A percentile compares a stretch with the other conserved stretches of the same genome.
These are phyloP conservation scores for Pyrus pyrifolia DNA, from an alignment of 306 rosid species.

Conservation along the genomic window DNA sequence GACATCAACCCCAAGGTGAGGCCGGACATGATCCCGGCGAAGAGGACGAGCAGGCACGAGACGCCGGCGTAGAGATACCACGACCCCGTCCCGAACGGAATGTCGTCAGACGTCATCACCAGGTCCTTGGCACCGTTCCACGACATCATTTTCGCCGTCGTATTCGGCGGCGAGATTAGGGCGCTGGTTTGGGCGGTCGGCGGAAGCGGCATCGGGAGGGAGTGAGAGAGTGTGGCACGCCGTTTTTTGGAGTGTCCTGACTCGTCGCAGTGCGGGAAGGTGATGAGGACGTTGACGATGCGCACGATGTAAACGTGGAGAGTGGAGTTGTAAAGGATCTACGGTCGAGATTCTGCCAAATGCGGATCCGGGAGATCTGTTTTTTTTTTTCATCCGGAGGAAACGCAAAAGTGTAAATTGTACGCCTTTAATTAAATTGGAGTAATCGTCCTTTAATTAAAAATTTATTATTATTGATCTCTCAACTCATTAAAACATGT, in stretches of 20 bases:
- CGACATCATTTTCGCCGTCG: not conserved
- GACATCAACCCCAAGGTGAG: constrained; percentile 86
- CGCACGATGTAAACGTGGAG: not conserved
- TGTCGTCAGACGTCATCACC: constrained; percentile 46
- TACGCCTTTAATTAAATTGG: too few relatives aligned
- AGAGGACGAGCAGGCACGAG: constrained; percentile 52
- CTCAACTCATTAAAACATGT: too few relatives aligned
- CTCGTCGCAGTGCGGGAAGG: not conserved
- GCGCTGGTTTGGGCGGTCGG: constrained; percentile 1
- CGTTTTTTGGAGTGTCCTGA: not conserved
- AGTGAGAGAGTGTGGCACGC: not conserved
- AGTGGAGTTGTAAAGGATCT: too few relatives aligned
- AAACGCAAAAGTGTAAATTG: too few relatives aligned
- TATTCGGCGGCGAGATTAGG: constrained; percentile 1
- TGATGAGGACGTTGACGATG: not conserved
- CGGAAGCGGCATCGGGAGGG: constrained; percentile 12
- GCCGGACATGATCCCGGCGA: constrained; percentile 96
- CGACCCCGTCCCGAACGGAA: constrained; percentile 46
- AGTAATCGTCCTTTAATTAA: rapidly evolving
- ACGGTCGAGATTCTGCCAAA: too few relatives aligned
- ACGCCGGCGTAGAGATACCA: constrained; percentile 72
- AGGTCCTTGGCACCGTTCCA: constrained; percentile 9
- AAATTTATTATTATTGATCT: rapidly evolving
- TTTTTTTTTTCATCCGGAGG: too few relatives aligned
- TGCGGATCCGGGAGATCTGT: too few relatives aligned